Evolutionary conservation across 225 moss, liverwort and hornwort genomes (phyloP).

Genomic region (Pseudoscleropodium purum): DNA sequence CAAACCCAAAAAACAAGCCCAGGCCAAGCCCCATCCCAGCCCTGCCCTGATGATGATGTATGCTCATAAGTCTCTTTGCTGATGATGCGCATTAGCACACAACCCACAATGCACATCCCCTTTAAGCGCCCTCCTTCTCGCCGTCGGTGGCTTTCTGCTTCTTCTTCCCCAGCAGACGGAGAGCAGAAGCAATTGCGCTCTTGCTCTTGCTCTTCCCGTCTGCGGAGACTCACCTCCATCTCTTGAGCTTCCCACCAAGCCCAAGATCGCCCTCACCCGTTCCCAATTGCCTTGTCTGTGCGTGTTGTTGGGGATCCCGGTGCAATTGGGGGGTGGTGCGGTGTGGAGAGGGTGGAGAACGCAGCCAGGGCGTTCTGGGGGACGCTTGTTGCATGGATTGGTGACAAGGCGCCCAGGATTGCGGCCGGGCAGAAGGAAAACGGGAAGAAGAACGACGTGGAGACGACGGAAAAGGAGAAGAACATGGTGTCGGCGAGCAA

Average conservation of each 20-base stretch:
- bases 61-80: neutral
- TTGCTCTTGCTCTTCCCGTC: neutral
- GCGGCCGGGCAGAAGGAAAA: neutral
- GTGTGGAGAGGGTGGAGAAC: slow-evolving; percentile 6
- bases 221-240: neutral
- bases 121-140: neutral
- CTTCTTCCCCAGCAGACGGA: neutral
- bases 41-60: neutral
- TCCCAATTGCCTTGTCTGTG: neutral
- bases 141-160: neutral
- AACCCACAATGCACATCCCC: neutral
- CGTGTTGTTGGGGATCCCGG: neutral
- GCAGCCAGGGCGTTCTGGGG: neutral
- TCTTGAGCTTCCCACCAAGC: neutral
- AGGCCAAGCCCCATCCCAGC: neutral
- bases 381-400: slow-evolving; percentile 37
- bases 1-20: neutral
- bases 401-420: slow-evolving; percentile 14
- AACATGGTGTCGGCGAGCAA: slow-evolving; percentile 90
- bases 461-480: slow-evolving; percentile 13
- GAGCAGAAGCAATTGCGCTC: neutral
- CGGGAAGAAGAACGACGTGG: slow-evolving; percentile 11
- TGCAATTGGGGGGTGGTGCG: slow-evolving; percentile 7
- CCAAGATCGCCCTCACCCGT: neutral
- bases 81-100: neutral